Base-by-base conservation (phyloP, 495 filamentous ascomycete genomes). In the Hyaloscypha variabilis region DNA sequence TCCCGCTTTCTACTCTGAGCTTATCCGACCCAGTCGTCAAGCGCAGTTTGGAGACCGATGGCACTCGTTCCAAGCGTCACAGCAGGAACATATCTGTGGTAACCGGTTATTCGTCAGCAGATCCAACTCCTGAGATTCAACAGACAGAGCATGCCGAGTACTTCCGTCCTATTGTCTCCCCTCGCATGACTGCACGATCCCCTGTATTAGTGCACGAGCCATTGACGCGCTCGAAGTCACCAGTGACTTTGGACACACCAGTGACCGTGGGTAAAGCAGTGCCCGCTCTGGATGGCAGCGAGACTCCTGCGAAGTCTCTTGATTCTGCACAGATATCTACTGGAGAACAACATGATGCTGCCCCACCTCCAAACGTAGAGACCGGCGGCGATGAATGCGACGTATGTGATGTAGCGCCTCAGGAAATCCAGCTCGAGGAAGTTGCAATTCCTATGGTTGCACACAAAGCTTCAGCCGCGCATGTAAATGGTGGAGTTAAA, bases 61-160 rank as follows among this genome's bases (percentile, higher is more conserved):
- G 51, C 19, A 60, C 63, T 26, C 23, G 53, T 58, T 31, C 54
- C 13, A 52, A 34, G 25, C 19, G 39, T 17, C 59, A 63, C 42
- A 63, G 51, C 36, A 36, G 66, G 34, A 67, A 64, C 28, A 65
- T 58, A 2, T 65, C 62, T 25, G 17, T 56, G 6, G 51, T 60
- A 3, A 46, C 62, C 26, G 62, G 59, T n/a, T 71, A 66, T 34
- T 21, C 57, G 29, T 30, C 46, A 24, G 26, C 67, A 25, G 39
- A 60, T 28, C 67, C 63, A 31, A 63, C 63, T n/a, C 60, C 63
- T 1, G 60, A 66, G 29, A 66, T 66, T 2, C 63, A 46, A 13
- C 50, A 67, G 53, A 56, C 68, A 29, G 59, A 69, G 28, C 60
- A 63, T 39, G 46, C 67, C 42, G 31, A 60, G 21, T 66, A 69